Evolutionary conservation across 31 red algal species (phyloP), one percentile per base, ranked within the genome.

Genomic region (Porphyra umbilicalis): DNA sequence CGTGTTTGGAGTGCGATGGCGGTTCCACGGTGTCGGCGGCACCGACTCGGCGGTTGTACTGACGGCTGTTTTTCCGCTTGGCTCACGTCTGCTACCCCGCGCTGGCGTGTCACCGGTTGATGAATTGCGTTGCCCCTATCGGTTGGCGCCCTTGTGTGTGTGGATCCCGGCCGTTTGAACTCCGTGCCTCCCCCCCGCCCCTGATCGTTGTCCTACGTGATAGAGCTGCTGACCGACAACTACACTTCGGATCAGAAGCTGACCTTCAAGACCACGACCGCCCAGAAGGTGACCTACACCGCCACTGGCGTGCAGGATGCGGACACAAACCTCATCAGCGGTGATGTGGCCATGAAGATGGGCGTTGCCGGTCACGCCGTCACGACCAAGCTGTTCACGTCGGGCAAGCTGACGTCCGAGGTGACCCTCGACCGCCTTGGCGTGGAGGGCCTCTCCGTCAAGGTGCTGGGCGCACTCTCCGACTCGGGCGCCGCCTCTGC

Each of bases 191-290:
- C 8, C 8, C 25, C 30, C 4, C 57, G 36, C 34, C n/a, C 75
- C 29, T 71, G 35, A 35, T 85, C 35, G 25, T 4, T 80, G 33
- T 31, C 30, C 31, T n/a, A n/a, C n/a, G 1, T 20, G 38, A 75
- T 79, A 94, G 92, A 95, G 76, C 76, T 96, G 36, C 81, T 96
- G 71, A 92, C 90, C 34, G 93, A 96, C 80, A 88, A 96, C 68
- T 96, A 92, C 83, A 87, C 88, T 76, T 92, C 83, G 32, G 89
- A 96, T 35, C 86, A 91, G 75, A 96, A 96, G 76, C 82, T 96
- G 38, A 87, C 88, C 18, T 78, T 96, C 71, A 92, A 92, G 82
- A 89, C 93, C 36, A 89, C 83, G 42, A 92, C 93, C 38, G 81
- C 74, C 38, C 88, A 88, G 85, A 88, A 88, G 8, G 88, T 89